These are phyloP conservation scores for Lophiostoma macrostomum DNA, from an alignment of 495 filamentous ascomycete species.

Conservation along the genomic window DNA sequence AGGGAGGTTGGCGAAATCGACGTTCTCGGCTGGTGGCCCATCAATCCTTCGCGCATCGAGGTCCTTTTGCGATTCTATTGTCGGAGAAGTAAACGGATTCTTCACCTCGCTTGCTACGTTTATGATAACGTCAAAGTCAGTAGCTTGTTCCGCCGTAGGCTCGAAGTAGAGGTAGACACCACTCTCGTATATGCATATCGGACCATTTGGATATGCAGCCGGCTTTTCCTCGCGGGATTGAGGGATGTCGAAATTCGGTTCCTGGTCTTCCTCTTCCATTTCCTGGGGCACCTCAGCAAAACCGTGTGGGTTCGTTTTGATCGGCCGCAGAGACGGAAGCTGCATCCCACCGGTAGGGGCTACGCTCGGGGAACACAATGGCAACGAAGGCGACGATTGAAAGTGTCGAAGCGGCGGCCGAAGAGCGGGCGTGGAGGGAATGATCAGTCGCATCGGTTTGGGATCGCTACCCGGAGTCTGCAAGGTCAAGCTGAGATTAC, in stretches of 20 bases:
- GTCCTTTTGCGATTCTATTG: constrained; percentile 32
- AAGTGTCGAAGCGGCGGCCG: constrained; percentile 55
- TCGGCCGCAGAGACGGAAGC: constrained; percentile 51
- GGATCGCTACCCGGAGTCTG: constrained; percentile 54
- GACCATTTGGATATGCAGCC: constrained; percentile 88
- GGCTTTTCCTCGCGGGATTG: constrained; percentile 78
- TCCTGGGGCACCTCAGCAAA: constrained; percentile 38
- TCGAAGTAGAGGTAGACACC: constrained; percentile 91
- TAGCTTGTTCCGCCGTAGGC: constrained; percentile 79
- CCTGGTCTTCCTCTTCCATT: constrained; percentile 58
- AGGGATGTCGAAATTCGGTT: constrained; percentile 68
- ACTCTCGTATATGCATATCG: constrained; percentile 88
- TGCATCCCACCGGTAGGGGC: constrained; percentile 64
- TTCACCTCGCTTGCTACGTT: constrained; percentile 93
- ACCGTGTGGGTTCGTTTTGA: constrained; percentile 30
- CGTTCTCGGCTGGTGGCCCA: constrained; percentile 30
- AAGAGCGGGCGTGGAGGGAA: constrained; percentile 42
- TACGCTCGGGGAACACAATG: constrained; percentile 56
- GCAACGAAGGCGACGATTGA: constrained; percentile 65
- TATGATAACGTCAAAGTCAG: constrained; percentile 84
- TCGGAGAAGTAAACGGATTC: constrained; percentile 66
- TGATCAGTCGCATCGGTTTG: constrained; percentile 35
- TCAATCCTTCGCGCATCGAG: constrained; percentile 37
- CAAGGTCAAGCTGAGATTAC: constrained; percentile 69
- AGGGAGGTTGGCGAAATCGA: constrained; percentile 28